Evolutionary conservation across 768 basidiomycete genomes (phyloP).

Genomic region (Psilocybe sp.): DNA sequence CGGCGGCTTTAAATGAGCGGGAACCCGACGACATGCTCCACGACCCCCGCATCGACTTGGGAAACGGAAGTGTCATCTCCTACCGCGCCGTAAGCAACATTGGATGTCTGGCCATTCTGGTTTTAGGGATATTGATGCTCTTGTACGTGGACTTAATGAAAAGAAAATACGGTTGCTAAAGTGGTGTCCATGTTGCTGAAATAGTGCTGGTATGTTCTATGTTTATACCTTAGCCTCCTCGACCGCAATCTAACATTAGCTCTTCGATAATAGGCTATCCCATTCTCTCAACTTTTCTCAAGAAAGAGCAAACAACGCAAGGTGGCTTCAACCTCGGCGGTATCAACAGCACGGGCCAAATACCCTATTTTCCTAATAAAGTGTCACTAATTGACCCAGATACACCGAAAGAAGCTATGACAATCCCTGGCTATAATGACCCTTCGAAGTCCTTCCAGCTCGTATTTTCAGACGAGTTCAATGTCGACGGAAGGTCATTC

Average conservation of each 20-base stretch:
- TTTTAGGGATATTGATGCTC: too few relatives aligned
- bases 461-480: conserved; percentile 84
- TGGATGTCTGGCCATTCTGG: too few relatives aligned
- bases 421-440: conserved; percentile 53
- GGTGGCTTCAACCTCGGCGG: conserved; percentile 73
- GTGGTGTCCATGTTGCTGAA: too few relatives aligned
- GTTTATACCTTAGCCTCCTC: too few relatives aligned
- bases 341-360: conserved; percentile 68
- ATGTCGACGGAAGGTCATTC: conserved; percentile 67
- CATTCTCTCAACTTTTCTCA: conserved; percentile 42
- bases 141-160: too few relatives aligned
- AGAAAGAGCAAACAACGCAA: conserved; percentile 36
- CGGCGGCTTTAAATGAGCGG: too few relatives aligned
- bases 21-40: too few relatives aligned
- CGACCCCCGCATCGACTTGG: too few relatives aligned
- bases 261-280: conserved; percentile 40
- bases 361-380: conserved; percentile 51
- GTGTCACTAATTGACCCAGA: conserved; percentile 69
- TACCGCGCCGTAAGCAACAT: too few relatives aligned
- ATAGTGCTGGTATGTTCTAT: conserved; percentile 35
- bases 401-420: conserved; percentile 57
- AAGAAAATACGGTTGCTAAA: too few relatives aligned
- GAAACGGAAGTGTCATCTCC: too few relatives aligned
- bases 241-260: neutral
- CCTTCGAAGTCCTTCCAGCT: conserved; percentile 47